Conservation (phyloP, 495 filamentous ascomycete species). For the Penicillium samsonianum region DNA sequence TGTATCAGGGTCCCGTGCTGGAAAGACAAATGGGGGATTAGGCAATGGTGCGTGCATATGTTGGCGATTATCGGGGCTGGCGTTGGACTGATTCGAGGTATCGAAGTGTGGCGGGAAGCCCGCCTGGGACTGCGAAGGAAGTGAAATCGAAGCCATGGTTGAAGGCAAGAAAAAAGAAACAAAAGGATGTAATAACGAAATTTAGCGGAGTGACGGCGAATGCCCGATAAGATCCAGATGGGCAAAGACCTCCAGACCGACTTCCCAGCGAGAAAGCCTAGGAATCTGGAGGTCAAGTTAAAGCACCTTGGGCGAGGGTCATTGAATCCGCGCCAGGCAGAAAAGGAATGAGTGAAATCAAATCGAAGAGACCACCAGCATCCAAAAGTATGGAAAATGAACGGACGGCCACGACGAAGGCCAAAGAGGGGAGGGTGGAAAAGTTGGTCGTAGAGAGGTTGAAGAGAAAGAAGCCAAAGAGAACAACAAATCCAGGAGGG, state of each 20-base stretch:
- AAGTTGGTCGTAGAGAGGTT: constrained; percentile 31
- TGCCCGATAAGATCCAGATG: constrained; percentile 36
- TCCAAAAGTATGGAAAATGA: constrained; percentile 36
- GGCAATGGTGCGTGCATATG: constrained; percentile 54
- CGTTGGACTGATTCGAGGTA: constrained; percentile 21
- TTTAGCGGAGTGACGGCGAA: constrained; percentile 14
- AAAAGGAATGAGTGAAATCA: constrained; percentile 20
- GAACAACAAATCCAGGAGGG: constrained; percentile 28
- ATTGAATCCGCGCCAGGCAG: constrained; percentile 43
- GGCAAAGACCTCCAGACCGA: constrained; percentile 48
- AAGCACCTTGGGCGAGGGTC: constrained; percentile 33
- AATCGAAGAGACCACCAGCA: constrained; percentile 13
- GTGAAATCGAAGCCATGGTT: constrained; percentile 46
- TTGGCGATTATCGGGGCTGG: constrained; percentile 29
- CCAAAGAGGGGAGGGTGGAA: constrained; percentile 27
- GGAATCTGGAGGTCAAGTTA: constrained; percentile 47
- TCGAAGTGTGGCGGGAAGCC: constrained; percentile 39
- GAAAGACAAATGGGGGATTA: constrained; percentile 75
- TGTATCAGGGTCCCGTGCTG: constrained; percentile 44
- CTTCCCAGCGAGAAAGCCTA: constrained; percentile 41
- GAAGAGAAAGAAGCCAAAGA: constrained; percentile 40
- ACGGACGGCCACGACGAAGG: constrained; percentile 51
- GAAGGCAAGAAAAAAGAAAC: constrained; percentile 19
- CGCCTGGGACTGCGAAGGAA: constrained; percentile 40
- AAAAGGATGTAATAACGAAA: constrained; percentile 13